Evolutionary conservation across 2,329 filamentous ascomycete genomes (phyloP), one percentile per base, ranked within the genome.

Genomic region (Talaromyces sp.): DNA sequence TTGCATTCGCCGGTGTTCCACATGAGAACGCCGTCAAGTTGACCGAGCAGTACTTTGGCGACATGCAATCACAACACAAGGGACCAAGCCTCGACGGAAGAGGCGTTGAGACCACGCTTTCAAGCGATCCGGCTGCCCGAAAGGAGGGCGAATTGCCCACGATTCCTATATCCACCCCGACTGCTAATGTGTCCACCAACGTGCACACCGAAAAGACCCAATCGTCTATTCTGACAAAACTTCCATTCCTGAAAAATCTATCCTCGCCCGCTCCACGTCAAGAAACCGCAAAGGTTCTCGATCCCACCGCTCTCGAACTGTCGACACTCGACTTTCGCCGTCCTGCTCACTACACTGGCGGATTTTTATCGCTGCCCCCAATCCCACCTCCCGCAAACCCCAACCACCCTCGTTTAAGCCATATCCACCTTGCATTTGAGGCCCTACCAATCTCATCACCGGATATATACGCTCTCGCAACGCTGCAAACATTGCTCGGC

Each of bases 361-460:
- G 95, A 58, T 96, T 96, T 79, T 85, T 96, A 62, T 89, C 90
- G 1, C 86, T 96, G 11, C 92, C 92, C 1, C 82, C 87, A 0
- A 89, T 95, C 54, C 90, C 91, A 3, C 88, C 89, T 0, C 90
- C 91, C 0, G 78, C 84, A 1, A 93, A 90, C 75, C 90, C 91
- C 27, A 87, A 88, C 70, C 81, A 90, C 60, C 91, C 91, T 31
- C 85, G 87, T 58, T 87, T 97, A 67, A 96, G 91, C 21, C 90
- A 99, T 76, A 93, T 99, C 68, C 92, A 98, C 79, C 84, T 99
- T 66, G 93, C 92, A 61, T 98, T 99, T 69, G 95, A 99, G 80
- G 93, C 92, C 27, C 85, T 97, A 1, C 91, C 93, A 57, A 95
- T 99, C 71, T 87, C 86, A 24, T 93, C 90, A 2, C 87, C 91